Evolutionary conservation across 129 eudicot genomes (phyloP), one percentile per base, ranked within the genome.

Genomic region (Oenanthe sinensis): DNA sequence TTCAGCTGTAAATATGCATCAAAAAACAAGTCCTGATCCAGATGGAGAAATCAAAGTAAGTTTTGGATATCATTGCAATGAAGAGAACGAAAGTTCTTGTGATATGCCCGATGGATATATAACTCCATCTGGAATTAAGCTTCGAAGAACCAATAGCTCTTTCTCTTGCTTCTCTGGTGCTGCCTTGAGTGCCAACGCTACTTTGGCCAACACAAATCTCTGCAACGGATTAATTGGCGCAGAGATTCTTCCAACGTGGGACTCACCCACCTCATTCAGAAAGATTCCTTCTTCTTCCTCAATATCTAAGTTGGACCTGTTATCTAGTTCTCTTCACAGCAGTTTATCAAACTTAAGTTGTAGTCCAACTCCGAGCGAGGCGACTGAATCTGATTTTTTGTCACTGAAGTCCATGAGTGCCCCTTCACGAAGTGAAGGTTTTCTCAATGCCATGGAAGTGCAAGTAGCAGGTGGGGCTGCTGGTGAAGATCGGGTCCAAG

Each of bases 391-490:
- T 19, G 96, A 88, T 75, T 90, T 93, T 17, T 83, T 84, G 47
- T 88, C 91, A 36, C 79, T 88, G 6, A 89, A 84, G 77, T 85
- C 97, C 8, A 84, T 80, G 77, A 89, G 96, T 79, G 88, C 91
- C 71, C 89, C 93, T 33, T 90, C 92, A 9, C 81, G 93, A 75
- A 90, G 80, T 44, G 98, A 94, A 72, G 89, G 93, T 73, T 94
- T 91, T 81, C 89, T 94, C 33, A 91, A 87, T 62, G 92, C 96
- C 8, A 77, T 79, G 69, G 98, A 94, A 81, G 87, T 95, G 24
- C 92, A 95, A 88, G 95, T 95, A 52, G 98, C 98, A 4, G 98
- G 98, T 48, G 98, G 98, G 17, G 97, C 98, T 12, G 98, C 98
- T 12, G 98, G 98, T 52, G 98, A 95, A 85, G 98, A 95, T 79